phyloP scores from a whole-genome alignment of 2,329 filamentous ascomycete species.

The Uncinocarpus reesii region DNA sequence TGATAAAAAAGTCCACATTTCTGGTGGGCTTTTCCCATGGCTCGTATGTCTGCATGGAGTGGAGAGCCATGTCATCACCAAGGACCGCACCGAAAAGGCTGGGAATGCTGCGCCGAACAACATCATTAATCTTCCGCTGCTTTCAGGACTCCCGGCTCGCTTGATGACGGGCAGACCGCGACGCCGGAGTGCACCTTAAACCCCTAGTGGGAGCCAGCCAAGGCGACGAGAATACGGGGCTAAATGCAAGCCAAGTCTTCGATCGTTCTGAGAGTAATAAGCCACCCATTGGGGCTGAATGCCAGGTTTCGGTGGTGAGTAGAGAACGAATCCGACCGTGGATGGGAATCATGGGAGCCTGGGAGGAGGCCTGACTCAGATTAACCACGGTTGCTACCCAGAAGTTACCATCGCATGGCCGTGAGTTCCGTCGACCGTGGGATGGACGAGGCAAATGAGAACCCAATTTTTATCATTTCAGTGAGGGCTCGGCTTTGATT shows the following conservation, averaged over 20 bases:
- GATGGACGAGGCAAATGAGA: no score
- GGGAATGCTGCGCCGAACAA: not conserved
- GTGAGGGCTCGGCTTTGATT: no score
- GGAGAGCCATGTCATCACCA: conserved; percentile 3
- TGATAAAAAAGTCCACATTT: not conserved
- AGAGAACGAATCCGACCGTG: no score
- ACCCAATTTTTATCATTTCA: no score
- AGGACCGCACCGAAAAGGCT: not conserved
- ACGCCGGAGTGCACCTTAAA: not conserved
- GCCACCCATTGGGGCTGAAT: conserved; percentile 7
- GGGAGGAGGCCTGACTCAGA: no score
- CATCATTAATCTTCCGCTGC: not conserved
- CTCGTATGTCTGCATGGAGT: not conserved
- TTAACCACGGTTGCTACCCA: not conserved
- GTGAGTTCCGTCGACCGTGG: no score
- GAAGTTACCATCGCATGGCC: not conserved
- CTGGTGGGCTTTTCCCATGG: not conserved
- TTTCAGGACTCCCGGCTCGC: not conserved
- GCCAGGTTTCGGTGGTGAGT: no score
- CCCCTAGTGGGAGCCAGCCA: not conserved
- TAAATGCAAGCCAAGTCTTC: conserved; percentile 3
- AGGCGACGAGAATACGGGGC: not conserved
- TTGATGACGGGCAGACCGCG: not conserved
- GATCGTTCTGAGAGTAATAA: not conserved
- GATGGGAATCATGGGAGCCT: no score